Percentiles rank a stretch among this genome's conserved stretches.
Evolutionary conservation across 305 asterid genomes (phyloP).

Genomic region (Rubia occidens): DNA sequence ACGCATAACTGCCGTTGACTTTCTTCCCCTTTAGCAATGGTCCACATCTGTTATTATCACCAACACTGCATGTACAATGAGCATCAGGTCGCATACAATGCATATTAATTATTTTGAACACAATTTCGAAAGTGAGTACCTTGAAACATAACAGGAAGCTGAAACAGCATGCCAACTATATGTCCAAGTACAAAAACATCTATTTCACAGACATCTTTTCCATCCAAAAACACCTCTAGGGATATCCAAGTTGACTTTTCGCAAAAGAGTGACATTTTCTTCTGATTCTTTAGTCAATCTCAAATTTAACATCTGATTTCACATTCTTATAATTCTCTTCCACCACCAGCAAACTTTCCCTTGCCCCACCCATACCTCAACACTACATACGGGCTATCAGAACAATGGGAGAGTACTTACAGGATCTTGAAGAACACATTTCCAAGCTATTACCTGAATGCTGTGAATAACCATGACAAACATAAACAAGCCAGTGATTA

Average conservation of each 20-base stretch:
- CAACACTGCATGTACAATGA: constrained; percentile 44
- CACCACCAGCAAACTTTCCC: constrained; percentile 27
- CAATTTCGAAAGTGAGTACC: constrained; percentile 20
- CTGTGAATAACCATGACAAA: background rate
- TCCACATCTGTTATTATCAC: constrained; percentile 58
- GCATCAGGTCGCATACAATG: background rate
- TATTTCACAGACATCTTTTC: constrained; percentile 45
- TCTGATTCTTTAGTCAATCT: constrained; percentile 36
- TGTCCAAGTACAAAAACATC: constrained; percentile 51
- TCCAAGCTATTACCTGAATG: background rate
- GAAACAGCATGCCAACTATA: constrained; percentile 63
- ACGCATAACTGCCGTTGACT: constrained; percentile 35
- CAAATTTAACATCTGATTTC: constrained; percentile 22
- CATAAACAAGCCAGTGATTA: background rate
- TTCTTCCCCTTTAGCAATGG: constrained; percentile 50
- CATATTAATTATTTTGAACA: too few relatives aligned
- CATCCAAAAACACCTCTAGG: constrained; percentile 43
- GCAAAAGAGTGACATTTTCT: constrained; percentile 32
- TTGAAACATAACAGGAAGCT: constrained; percentile 60
- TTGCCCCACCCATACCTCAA: constrained; percentile 22
- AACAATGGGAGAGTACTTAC: too few relatives aligned
- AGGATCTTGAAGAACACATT: background rate
- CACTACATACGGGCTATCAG: background rate
- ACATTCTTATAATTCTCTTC: constrained; percentile 17
- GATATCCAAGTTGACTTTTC: constrained; percentile 47